A percentile compares a stretch with the other conserved stretches of the same genome.
Conservation (phyloP, 2,329 filamentous ascomycete genomes). For the Fusarium continuum region DNA sequence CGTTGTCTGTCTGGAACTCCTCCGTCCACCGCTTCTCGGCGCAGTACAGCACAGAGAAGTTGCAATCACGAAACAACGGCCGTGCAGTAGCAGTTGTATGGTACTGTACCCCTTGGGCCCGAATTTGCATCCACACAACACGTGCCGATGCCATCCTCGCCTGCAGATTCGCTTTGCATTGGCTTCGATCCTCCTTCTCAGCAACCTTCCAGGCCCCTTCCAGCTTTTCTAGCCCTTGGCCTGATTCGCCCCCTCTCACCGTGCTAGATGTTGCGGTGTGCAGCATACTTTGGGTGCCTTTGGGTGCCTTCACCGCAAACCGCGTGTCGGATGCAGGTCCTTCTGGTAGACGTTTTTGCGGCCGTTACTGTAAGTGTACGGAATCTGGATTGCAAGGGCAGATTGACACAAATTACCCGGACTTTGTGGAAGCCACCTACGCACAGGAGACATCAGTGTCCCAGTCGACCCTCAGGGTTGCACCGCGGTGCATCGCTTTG, state of each 20-base stretch:
- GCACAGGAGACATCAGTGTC: background rate
- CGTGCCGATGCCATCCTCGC: constrained; percentile 16
- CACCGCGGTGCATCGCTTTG: background rate
- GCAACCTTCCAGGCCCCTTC: constrained; percentile 22
- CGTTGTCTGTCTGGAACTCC: background rate
- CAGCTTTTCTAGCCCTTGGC: constrained; percentile 27
- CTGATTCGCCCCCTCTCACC: background rate
- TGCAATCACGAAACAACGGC: background rate
- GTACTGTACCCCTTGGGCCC: background rate
- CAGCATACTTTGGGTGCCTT: background rate
- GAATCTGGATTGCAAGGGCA: background rate
- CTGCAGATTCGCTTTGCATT: constrained; percentile 27
- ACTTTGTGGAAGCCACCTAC: constrained; percentile 3
- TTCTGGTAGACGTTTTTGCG: background rate
- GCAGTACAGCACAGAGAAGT: too few relatives aligned
- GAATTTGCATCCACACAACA: constrained; percentile 13
- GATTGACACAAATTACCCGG: background rate
- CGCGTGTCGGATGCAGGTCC: background rate
- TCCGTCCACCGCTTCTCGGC: background rate
- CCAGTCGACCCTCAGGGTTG: background rate
- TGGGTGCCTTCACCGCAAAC: background rate
- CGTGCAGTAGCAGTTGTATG: background rate
- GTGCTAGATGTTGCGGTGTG: constrained; percentile 16
- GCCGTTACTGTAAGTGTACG: background rate
- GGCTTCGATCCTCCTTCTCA: constrained; percentile 25